Conservation (phyloP, 768 basidiomycete species). For the Termitomyces eurrhizus region DNA sequence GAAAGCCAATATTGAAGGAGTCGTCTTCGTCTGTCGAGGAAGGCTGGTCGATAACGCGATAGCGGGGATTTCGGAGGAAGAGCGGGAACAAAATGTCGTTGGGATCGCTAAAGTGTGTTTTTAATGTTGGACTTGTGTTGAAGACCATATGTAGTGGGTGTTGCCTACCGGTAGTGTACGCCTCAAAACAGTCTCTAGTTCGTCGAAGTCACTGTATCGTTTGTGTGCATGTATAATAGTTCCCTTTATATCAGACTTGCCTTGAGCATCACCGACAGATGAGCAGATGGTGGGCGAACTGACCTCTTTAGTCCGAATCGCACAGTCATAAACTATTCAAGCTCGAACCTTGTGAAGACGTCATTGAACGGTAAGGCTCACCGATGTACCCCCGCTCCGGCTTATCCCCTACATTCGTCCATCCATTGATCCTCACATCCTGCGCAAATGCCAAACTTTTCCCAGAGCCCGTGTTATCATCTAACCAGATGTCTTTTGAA, state of each 20-base stretch:
- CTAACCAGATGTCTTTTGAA: conserved; percentile 68
- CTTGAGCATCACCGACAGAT: neutral
- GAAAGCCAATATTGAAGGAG: conserved; percentile 66
- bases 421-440: conserved; percentile 62
- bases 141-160: neutral
- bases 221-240: conserved; percentile 64
- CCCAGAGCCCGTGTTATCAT: conserved; percentile 54
- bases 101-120: conserved; percentile 7
- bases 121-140: neutral
- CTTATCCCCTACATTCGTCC: conserved; percentile 70
- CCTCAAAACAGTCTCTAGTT: conserved; percentile 45
- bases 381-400: conserved; percentile 64
- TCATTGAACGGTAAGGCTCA: conserved; percentile 21
- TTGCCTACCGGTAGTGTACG: conserved; percentile 49
- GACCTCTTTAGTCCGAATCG: conserved; percentile 60
- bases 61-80: conserved; percentile 70
- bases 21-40: conserved; percentile 60
- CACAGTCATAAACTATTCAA: conserved; percentile 64
- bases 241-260: conserved; percentile 31
- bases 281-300: neutral
- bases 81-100: conserved; percentile 49
- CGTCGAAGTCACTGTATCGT: conserved; percentile 63
- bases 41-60: conserved; percentile 61
- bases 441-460: conserved; percentile 55
- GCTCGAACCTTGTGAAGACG: neutral